These are phyloP conservation scores for Trichophyton benhamiae DNA, from an alignment of 2,329 filamentous ascomycete species.

Conservation along the genomic window DNA sequence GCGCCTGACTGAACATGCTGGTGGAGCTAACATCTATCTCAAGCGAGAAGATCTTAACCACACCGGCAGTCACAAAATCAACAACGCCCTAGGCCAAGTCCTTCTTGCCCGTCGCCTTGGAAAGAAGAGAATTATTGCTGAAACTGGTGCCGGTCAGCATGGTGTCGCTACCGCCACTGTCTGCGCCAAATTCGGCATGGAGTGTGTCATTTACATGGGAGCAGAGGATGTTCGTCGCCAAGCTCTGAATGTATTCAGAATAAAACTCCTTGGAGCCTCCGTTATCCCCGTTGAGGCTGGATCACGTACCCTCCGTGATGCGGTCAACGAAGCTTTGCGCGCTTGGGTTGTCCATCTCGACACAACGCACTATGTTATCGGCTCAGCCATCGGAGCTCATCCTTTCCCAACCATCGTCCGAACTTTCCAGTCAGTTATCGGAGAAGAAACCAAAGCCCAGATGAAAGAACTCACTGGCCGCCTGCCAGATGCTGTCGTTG, in stretches of 20 bases:
- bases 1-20: slow-evolving; percentile 74
- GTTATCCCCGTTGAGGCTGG: slow-evolving; percentile 90
- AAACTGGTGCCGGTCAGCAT: slow-evolving; percentile 94
- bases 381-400: slow-evolving; percentile 91
- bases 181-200: slow-evolving; percentile 96
- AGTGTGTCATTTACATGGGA: slow-evolving; percentile 97
- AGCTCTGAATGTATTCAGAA: slow-evolving; percentile 95
- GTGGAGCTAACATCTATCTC: slow-evolving; percentile 91
- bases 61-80: slow-evolving; percentile 98
- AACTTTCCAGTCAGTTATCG: slow-evolving; percentile 95
- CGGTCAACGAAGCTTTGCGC: slow-evolving; percentile 90
- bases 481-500: slow-evolving; percentile 89
- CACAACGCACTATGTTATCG: slow-evolving; percentile 96
- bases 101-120: slow-evolving; percentile 73
- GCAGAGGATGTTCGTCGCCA: slow-evolving; percentile 93
- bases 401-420: slow-evolving; percentile 96
- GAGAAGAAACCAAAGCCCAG: slow-evolving; percentile 84
- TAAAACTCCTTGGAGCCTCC: slow-evolving; percentile 86
- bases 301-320: slow-evolving; percentile 67
- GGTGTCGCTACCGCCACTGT: slow-evolving; percentile 96
- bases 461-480: slow-evolving; percentile 75
- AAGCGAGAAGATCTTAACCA: slow-evolving; percentile 98
- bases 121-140: slow-evolving; percentile 94
- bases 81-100: slow-evolving; percentile 91
- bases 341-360: slow-evolving; percentile 88